Conservation (phyloP, 352 stramenopile genomes). For the Phytopythium cucurbitacearum region DNA sequence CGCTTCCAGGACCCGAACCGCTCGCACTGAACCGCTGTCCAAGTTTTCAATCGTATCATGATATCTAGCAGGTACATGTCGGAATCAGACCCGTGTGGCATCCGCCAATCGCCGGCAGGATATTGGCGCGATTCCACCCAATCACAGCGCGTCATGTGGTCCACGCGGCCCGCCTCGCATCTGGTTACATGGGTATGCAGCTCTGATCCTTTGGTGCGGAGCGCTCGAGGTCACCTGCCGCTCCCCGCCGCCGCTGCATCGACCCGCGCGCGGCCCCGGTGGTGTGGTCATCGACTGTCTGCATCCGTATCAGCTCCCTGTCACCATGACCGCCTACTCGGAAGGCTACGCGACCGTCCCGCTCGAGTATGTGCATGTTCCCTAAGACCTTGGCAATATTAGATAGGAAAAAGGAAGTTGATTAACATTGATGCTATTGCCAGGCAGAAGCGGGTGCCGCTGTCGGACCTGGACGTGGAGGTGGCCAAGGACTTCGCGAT, state of each 20-base stretch:
- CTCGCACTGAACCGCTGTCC: background rate
- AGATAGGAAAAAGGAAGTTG: background rate
- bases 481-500: constrained; percentile 36
- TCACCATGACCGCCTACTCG: constrained; percentile 23
- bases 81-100: background rate
- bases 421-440: background rate
- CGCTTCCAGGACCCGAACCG: too few species aligned
- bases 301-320: background rate
- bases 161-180: background rate
- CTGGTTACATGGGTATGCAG: constrained; percentile 2
- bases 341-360: constrained; percentile 18
- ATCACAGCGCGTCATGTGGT: background rate
- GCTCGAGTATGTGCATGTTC: constrained; percentile 20
- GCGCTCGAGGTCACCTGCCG: background rate
- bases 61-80: too few species aligned
- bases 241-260: background rate
- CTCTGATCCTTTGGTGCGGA: background rate
- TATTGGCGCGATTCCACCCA: background rate
- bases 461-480: constrained; percentile 44
- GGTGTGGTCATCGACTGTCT: background rate
- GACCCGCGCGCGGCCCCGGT: background rate
- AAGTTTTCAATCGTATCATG: too few species aligned
- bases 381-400: background rate
- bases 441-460: constrained; percentile 73
- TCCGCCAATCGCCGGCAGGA: constrained; percentile 14